Evolutionary conservation across 805 yeast genomes (phyloP), one percentile per base, ranked within the genome.

Genomic region (Grigorovia humatica): DNA sequence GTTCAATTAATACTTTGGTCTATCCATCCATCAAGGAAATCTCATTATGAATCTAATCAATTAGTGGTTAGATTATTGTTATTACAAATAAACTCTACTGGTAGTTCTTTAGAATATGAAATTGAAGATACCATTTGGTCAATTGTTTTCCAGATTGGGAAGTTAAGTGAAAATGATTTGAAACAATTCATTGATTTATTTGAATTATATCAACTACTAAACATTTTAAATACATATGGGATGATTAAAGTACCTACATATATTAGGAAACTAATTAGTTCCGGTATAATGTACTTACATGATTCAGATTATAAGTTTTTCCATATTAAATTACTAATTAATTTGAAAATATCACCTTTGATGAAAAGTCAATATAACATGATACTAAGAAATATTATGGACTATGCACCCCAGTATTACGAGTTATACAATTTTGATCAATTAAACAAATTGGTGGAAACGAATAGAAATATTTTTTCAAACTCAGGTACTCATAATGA

Each of bases 261-360:
- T 60, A 73, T 90, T 52, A 72, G 97, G 59, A 80, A 82, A 57
- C 70, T 90, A 41, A 89, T 91, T 46, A 88, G 96, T 9, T 82
- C 93, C 0, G 99, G 97, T 4, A 73, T 88, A 0, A 78, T 90
- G 46, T 88, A 85, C 65, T 66, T 80, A 2, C 74, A 78, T 8
- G 77, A 79, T 18, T 73, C 73, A 8, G 65, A 69, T 29, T 83
- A 82, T 48, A 74, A 73, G 60, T 67, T 60, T 53, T 74, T 74
- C 44, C 96, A 78, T 62, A 70, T 83, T 20, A 58, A 71, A 11
- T 72, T 85, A 9, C 68, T 85, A 51, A 75, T 77, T 54, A 80
- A 82, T 51, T 64, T 86, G 42, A 86, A 84, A 2, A 75, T 77
- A 9, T 64, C 69, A n/a, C 69, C 67, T 1, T 63, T 71, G 20